These are phyloP conservation scores for Fraxinus anomala DNA, from an alignment of 257 asterid species.

Conservation along the genomic window DNA sequence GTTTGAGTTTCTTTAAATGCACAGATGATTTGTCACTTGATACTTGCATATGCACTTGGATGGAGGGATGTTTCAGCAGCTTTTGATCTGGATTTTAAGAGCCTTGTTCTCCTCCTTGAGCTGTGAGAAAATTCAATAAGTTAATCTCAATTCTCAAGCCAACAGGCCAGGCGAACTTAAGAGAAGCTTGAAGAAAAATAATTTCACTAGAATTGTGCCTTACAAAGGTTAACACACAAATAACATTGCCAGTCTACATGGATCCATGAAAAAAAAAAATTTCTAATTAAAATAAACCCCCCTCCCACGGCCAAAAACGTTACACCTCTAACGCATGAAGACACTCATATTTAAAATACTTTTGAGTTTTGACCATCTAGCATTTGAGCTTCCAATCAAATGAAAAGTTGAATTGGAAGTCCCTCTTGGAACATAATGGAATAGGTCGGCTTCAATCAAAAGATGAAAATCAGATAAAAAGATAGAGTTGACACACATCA, in stretches of 20 bases:
- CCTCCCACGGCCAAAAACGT: not conserved
- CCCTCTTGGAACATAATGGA: not conserved
- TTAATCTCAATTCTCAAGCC: constrained; percentile 3
- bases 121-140: constrained; percentile 35
- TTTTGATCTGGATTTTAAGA: constrained; percentile 45
- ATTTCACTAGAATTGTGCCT: not conserved
- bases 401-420: constrained; percentile 1
- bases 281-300: too few relatives aligned
- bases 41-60: too few relatives aligned
- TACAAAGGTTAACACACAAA: not conserved
- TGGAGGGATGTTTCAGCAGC: constrained; percentile 16
- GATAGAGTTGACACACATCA: not conserved
- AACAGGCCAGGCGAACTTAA: constrained; percentile 12
- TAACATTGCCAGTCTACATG: not conserved
- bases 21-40: not conserved
- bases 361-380: not conserved
- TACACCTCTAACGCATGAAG: not conserved
- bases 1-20: not conserved
- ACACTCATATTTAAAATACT: not conserved
- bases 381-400: not conserved
- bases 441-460: not conserved
- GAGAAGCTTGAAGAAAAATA: constrained; percentile 17
- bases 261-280: not conserved
- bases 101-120: constrained; percentile 46
- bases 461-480: not conserved